Base-by-base conservation (phyloP, 75 land plant species). In the Selaginella moellendorffii region DNA sequence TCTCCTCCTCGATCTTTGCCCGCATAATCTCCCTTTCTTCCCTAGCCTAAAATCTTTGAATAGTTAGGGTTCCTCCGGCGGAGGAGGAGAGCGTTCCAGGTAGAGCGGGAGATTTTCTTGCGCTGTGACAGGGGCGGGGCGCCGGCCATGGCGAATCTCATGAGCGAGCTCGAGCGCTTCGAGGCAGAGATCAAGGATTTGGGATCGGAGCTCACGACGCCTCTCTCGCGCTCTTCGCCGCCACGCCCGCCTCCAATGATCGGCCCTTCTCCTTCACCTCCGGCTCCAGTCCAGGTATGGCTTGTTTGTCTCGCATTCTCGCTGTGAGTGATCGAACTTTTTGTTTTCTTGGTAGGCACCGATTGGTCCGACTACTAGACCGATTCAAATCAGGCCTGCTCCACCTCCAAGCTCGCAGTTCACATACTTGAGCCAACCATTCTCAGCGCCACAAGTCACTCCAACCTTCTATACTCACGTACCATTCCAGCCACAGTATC, bases 401-500 rank as follows among this genome's bases (percentile, higher is more conserved):
- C 52, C 84, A 12, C n/a, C n/a, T n/a, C n/a, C n/a, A n/a, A n/a
- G n/a, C n/a, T n/a, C n/a, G n/a, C 46, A 36, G 14, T 36, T 36
- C 46, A 36, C 46, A 14, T 36, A 36, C 14, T 36, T 36, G 46
- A 36, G 46, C 14, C 46, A 36, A 36, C 46, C 46, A 36, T 36
- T 36, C 14, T 14, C 46, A 5, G 46, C 46, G 14, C 46, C 5
- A 14, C 46, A 5, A 5, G 5, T 36, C 14, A 5, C 5, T 36
- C 46, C 67, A 53, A 28, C 79, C 29, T n/a, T n/a, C n/a, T n/a
- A n/a, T n/a, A n/a, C 87, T 63, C 97, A 91, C 5, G 69, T 80
- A 29, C 96, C 90, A 17, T 86, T 65, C 29, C 77, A 76, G 28
- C n/a, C n/a, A n/a, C n/a, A n/a, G n/a, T n/a, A n/a, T n/a, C n/a